These are phyloP conservation scores for Phialocephala sp. DNA, from an alignment of 2,329 filamentous ascomycete species.

Conservation along the genomic window DNA sequence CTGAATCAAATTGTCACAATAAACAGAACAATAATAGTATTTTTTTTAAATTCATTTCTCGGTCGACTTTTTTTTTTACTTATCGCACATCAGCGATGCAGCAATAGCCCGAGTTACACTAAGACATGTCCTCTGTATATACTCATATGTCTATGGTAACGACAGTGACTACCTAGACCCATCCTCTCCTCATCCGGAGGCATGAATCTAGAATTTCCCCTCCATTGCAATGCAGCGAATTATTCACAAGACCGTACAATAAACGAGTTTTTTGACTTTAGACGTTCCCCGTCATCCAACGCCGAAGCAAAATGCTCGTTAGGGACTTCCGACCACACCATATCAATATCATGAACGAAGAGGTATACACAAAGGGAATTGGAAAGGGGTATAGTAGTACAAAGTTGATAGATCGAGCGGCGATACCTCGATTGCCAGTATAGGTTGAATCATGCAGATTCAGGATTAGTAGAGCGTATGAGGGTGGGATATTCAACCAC, in stretches of 20 bases:
- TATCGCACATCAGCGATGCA: not conserved
- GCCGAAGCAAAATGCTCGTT: not conserved
- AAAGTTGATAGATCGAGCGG: slow-evolving; percentile 7
- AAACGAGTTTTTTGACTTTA: slow-evolving; percentile 4
- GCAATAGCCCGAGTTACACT: not conserved
- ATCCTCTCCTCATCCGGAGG: not conserved
- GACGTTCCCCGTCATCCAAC: no score
- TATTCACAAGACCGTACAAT: slow-evolving; percentile 10
- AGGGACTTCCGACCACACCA: not conserved
- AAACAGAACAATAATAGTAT: not conserved
- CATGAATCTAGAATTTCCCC: not conserved
- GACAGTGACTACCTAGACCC: slow-evolving; percentile 1
- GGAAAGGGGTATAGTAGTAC: slow-evolving; percentile 14
- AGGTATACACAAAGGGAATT: slow-evolving; percentile 22
- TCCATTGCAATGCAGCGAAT: slow-evolving; percentile 8
- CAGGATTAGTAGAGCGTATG: not conserved
- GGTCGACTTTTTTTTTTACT: not conserved
- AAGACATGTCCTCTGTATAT: not conserved
- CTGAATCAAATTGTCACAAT: not conserved
- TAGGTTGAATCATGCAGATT: not conserved
- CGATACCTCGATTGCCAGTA: not conserved
- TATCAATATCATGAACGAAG: slow-evolving; percentile 7
- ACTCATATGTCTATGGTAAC: not conserved
- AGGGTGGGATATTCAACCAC: slow-evolving; percentile 13
- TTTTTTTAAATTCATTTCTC: not conserved